Percentiles rank a stretch among this genome's conserved stretches.
phyloP scores from a whole-genome alignment of 805 yeast species.

The Lachancea lanzarotensis region DNA sequence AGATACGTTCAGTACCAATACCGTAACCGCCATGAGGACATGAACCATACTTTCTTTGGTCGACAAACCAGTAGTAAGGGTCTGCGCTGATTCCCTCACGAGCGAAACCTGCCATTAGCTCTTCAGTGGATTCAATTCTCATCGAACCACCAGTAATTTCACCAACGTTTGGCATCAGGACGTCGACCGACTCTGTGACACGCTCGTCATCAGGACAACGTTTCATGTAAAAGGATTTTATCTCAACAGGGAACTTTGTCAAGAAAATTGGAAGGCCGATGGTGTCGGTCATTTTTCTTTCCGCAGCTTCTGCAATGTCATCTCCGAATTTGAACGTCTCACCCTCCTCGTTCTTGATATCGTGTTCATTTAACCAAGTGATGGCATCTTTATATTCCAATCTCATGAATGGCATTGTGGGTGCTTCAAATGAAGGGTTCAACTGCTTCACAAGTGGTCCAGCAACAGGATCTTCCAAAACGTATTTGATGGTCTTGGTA shows the following conservation, averaged over 20 bases:
- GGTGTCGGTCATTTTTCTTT: slow-evolving; percentile 95
- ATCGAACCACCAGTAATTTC: slow-evolving; percentile 98
- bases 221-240: slow-evolving; percentile 97
- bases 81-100: slow-evolving; percentile 82
- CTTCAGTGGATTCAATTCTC: slow-evolving; percentile 84
- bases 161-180: slow-evolving; percentile 98
- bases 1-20: slow-evolving; percentile 93
- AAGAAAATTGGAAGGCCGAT: slow-evolving; percentile 89
- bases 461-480: slow-evolving; percentile 83
- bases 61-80: slow-evolving; percentile 93
- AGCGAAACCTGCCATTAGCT: slow-evolving; percentile 81
- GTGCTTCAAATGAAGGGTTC: slow-evolving; percentile 86
- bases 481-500: slow-evolving; percentile 61
- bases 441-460: slow-evolving; percentile 85
- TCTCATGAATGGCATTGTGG: slow-evolving; percentile 81
- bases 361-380: slow-evolving; percentile 94
- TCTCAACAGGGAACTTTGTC: slow-evolving; percentile 92
- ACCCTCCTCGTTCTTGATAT: slow-evolving; percentile 90
- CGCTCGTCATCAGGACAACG: slow-evolving; percentile 83
- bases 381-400: slow-evolving; percentile 87
- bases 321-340: slow-evolving; percentile 93
- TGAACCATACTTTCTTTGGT: slow-evolving; percentile 94
- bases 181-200: slow-evolving; percentile 97
- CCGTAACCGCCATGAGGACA: slow-evolving; percentile 99
- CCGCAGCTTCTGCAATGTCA: slow-evolving; percentile 99